Base-by-base conservation (phyloP, 768 basidiomycete genomes). In the Rhodotorula kratochvilovae region DNA sequence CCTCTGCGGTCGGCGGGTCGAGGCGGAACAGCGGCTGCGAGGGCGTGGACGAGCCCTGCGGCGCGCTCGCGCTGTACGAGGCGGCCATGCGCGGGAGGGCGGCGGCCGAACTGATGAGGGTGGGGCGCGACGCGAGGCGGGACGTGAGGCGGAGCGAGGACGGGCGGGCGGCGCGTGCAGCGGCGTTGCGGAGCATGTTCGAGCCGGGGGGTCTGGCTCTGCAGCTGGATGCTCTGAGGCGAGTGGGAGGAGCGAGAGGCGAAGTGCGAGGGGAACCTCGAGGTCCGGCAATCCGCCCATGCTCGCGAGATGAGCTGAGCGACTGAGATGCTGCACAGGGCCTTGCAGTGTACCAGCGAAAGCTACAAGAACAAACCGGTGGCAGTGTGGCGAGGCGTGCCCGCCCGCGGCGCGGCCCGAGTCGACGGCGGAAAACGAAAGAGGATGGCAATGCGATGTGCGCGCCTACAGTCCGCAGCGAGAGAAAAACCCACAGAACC, bases 1-100 rank as follows among this genome's bases (percentile, higher is more conserved):
- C 70, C 15, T 63, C 72, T 12, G 63, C 61, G 21, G 72, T 61
- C 0, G 77, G 77, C 23, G 74, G 74, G 58, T 76, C 72, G 43
- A 78, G 62, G 42, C 69, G 65, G 67, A 75, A 76, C 29, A 72
- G 51, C 5, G 77, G 72, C 43, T 60, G 77, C 5, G 33, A 27
- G 8, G 33, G 29, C 5, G 31, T 12, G 5, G 71, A 19, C 3
- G 53, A 27, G 16, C 61, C 23, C 13, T 7, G 33, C 1, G 15
- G 35, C 4, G 56, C 35, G n/a, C n/a, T n/a, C 10, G n/a, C 8
- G 10, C 21, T 23, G 36, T 43, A 60, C 25, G 46, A 23, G 7
- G 54, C 53, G 36, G 64, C 29, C 64, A 71, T 63, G n/a, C 58
- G 36, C 5, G 33, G 13, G 0, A 50, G 21, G 35, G 61, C 42